Percentiles rank a stretch among this genome's conserved stretches.
Conservation (phyloP, 768 basidiomycete genomes). For the Tricholoma flavovirens region DNA sequence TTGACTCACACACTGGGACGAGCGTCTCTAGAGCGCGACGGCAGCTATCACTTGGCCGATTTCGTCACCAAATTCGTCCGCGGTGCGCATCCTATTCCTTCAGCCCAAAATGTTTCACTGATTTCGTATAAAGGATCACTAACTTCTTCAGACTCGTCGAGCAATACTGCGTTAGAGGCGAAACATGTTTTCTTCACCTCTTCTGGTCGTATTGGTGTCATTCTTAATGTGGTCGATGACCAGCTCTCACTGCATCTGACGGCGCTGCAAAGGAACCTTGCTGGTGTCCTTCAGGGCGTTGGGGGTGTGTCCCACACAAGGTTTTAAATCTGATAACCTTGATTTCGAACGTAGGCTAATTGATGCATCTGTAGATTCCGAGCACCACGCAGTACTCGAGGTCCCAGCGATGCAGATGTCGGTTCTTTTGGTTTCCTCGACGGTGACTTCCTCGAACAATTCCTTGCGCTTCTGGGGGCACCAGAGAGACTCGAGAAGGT, state of each 20-base stretch:
- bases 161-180: slow-evolving; percentile 39
- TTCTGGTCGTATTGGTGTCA: slow-evolving; percentile 71
- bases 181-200: slow-evolving; percentile 73
- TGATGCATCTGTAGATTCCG: slow-evolving; percentile 48
- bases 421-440: slow-evolving; percentile 77
- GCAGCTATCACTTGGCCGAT: slow-evolving; percentile 72
- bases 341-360: not conserved
- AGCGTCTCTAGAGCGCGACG: slow-evolving; percentile 52
- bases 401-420: slow-evolving; percentile 52
- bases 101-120: not conserved
- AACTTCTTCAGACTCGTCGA: slow-evolving; percentile 36
- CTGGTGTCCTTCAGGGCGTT: slow-evolving; percentile 40
- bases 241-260: slow-evolving; percentile 53
- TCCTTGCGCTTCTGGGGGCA: slow-evolving; percentile 39
- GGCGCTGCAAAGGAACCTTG: slow-evolving; percentile 71
- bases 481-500: slow-evolving; percentile 44
- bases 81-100: slow-evolving; percentile 33
- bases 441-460: slow-evolving; percentile 76
- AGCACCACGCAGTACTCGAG: slow-evolving; percentile 52
- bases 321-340: slow-evolving; percentile 30
- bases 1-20: slow-evolving; percentile 39
- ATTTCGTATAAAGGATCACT: slow-evolving; percentile 45
- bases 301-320: slow-evolving; percentile 57
- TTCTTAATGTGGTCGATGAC: slow-evolving; percentile 54
- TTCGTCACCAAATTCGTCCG: slow-evolving; percentile 69